These are phyloP conservation scores for Podospora fimiseda DNA, from an alignment of 495 filamentous ascomycete species.

Conservation along the genomic window DNA sequence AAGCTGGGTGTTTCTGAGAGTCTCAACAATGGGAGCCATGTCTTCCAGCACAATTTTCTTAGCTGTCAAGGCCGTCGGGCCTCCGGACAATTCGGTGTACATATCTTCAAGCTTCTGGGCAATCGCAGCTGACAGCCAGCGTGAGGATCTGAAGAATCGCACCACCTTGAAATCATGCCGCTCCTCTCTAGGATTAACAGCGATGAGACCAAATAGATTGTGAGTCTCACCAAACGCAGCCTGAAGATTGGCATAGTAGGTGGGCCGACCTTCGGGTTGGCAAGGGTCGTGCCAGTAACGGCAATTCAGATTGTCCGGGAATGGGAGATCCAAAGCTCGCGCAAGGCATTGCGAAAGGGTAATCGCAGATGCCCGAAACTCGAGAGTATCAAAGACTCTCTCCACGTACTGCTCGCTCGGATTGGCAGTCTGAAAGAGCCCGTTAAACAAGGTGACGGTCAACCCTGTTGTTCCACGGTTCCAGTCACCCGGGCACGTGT, in stretches of 20 bases:
- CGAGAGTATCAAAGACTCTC: slow-evolving; percentile 30
- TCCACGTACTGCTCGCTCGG: slow-evolving; percentile 17
- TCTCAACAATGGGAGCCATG: slow-evolving; percentile 7
- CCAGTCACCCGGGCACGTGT: slow-evolving; percentile 30
- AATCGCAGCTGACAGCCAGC: slow-evolving; percentile 21
- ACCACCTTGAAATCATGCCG: slow-evolving; percentile 19
- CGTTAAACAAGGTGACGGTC: slow-evolving; percentile 14
- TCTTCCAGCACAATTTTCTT: slow-evolving; percentile 9
- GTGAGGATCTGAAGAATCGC: slow-evolving; percentile 18
- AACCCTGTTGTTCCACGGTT: slow-evolving; percentile 8
- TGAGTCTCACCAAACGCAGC: slow-evolving; percentile 10
- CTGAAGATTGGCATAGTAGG: slow-evolving; percentile 15
- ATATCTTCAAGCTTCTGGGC: slow-evolving; percentile 10
- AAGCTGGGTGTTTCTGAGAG: not conserved
- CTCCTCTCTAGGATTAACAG: slow-evolving; percentile 20
- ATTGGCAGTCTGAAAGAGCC: slow-evolving; percentile 5
- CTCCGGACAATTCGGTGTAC: not conserved
- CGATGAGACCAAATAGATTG: slow-evolving; percentile 15
- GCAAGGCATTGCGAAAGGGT: slow-evolving; percentile 26
- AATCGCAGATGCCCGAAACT: slow-evolving; percentile 30
- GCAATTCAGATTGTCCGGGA: slow-evolving; percentile 14
- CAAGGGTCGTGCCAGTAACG: slow-evolving; percentile 23
- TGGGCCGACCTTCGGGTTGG: not conserved
- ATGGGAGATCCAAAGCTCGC: slow-evolving; percentile 23
- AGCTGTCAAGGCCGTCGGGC: too few relatives aligned